Evolutionary conservation across 129 eudicot genomes (phyloP), one percentile per base, ranked within the genome.

Genomic region (Rutidosis leptorrhynchoides): DNA sequence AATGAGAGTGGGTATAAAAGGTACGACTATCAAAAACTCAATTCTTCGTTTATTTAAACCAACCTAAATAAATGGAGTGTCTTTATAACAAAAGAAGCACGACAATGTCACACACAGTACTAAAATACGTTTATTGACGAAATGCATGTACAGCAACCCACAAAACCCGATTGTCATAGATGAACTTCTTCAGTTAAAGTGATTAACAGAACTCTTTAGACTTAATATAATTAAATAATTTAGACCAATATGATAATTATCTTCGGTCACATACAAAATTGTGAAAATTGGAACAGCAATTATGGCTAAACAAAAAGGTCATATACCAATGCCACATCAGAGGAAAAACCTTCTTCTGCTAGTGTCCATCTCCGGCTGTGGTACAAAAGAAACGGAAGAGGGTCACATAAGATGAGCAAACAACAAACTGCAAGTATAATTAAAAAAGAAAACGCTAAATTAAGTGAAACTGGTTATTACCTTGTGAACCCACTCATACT

Each of bases 401-500:
- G 10, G 67, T 62, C 42, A 64, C 3, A 37, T 59, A 17, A 42
- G 42, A 60, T 30, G 58, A 2, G 20, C 21, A 5, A 23, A 23
- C 57, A 45, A 19, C 30, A 70, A 26, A 43, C 43, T 28, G 40
- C 29, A 42, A 2, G 16, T 6, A 7, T 11, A n/a, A 56, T 62
- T 4, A 17, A 26, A 58, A 28, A 4, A 58, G 2, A 52, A 59
- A 48, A 4, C 27, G 28, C 25, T 33, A 15, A 37, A 68, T 30
- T 8, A 5, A 63, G 33, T 15, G 51, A 23, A 65, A 14, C 21
- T 58, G 23, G 46, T 72, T 72, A 32, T 46, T 83, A 88, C 98
- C 98, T 92, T 92, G 77, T 92, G 96, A 55, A 78, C 88, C 98
- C 98, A 92, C 55, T 92, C 96, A 64, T 83, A 85, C 80, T 92